Percentiles rank a stretch among this genome's conserved stretches.
Conservation (phyloP, 495 filamentous ascomycete species). For the Penicillium salamii region DNA sequence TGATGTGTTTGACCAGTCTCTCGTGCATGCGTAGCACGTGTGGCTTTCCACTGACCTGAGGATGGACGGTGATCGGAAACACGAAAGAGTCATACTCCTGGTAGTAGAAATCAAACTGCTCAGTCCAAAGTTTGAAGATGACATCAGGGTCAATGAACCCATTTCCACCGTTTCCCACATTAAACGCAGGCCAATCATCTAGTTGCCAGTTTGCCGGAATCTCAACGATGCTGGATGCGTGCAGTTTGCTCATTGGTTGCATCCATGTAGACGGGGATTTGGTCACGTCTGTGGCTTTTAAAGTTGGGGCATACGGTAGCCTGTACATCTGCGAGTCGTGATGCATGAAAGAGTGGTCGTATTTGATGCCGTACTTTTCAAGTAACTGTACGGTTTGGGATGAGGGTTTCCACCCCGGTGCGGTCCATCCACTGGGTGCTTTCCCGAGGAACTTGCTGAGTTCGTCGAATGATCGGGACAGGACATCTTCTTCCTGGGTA, state of each 20-base stretch:
- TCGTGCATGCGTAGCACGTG: constrained; percentile 60
- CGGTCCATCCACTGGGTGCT: constrained; percentile 34
- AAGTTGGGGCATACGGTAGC: constrained; percentile 42
- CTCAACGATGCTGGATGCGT: constrained; percentile 51
- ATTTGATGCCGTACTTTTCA: too few relatives aligned
- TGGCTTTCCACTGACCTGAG: constrained; percentile 56
- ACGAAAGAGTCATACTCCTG: constrained; percentile 60
- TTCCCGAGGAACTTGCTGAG: constrained; percentile 30
- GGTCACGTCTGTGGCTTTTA: constrained; percentile 49
- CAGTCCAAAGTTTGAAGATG: constrained; percentile 58
- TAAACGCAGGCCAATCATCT: constrained; percentile 55
- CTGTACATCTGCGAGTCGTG: constrained; percentile 59
- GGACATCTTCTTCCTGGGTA: constrained; percentile 34
- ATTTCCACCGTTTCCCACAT: constrained; percentile 51
- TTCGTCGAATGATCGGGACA: constrained; percentile 30
- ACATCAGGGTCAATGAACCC: constrained; percentile 56
- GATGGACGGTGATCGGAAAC: constrained; percentile 61
- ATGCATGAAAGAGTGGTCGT: constrained; percentile 49
- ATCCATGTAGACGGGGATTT: constrained; percentile 55
- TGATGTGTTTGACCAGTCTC: constrained; percentile 45
- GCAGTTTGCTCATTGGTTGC: constrained; percentile 47
- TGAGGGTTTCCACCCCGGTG: constrained; percentile 49
- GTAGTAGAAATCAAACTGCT: constrained; percentile 60
- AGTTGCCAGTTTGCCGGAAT: constrained; percentile 58
- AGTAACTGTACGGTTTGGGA: too few relatives aligned